phyloP scores from a whole-genome alignment of 1,284 basidiomycete genomes.

The Gomphus sp. region DNA sequence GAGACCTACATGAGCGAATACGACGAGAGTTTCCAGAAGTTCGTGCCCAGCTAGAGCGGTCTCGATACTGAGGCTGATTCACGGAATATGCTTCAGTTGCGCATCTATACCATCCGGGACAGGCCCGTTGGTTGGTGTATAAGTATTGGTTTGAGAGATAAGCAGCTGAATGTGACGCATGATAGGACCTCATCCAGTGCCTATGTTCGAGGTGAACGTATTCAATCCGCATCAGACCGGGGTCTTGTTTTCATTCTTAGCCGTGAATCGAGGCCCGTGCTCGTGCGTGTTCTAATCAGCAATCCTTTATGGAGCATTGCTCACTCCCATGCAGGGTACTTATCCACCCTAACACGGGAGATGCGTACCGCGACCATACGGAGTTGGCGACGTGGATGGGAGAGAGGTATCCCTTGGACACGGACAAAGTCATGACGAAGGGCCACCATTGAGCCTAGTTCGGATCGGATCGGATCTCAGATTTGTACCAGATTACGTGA shows the following conservation, averaged over 20 bases:
- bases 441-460: too few species aligned
- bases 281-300: conserved; percentile 36
- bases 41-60: conserved; percentile 2
- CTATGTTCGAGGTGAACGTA: conserved; percentile 65
- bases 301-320: neutral
- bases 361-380: conserved; percentile 52
- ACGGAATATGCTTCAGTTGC: conserved; percentile 32
- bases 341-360: conserved; percentile 64
- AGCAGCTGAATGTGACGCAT: neutral
- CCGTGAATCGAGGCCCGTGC: conserved; percentile 54
- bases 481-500: neutral
- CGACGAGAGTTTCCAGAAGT: conserved; percentile 66
- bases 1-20: conserved; percentile 55
- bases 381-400: conserved; percentile 66
- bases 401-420: conserved; percentile 42
- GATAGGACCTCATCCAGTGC: conserved; percentile 49
- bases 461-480: too few species aligned
- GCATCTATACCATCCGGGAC: conserved; percentile 58
- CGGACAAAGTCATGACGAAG: conserved; percentile 26
- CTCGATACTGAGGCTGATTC: neutral
- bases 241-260: conserved; percentile 54
- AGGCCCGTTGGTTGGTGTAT: conserved; percentile 41
- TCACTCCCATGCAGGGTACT: conserved; percentile 39
- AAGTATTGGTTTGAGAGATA: neutral
- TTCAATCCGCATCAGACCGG: conserved; percentile 60